Evolutionary conservation across 1,284 basidiomycete genomes (phyloP).

Genomic region (Pseudozyma tsukubaensis): DNA sequence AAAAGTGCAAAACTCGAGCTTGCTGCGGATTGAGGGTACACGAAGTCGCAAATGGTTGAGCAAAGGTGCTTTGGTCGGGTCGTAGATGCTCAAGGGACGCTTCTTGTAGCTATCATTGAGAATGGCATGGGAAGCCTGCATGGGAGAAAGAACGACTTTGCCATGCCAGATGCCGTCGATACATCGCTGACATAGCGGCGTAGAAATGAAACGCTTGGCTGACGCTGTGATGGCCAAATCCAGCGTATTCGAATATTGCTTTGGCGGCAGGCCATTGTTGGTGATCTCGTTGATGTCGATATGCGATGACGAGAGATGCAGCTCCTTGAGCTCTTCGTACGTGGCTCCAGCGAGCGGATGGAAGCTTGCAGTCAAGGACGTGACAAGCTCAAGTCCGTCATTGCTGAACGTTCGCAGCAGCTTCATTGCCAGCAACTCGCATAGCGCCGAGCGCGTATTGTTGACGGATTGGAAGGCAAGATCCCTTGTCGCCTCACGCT

Average conservation of each 20-base stretch:
- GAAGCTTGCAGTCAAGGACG: conserved; percentile 87
- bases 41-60: conserved; percentile 94
- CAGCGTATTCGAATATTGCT: conserved; percentile 54
- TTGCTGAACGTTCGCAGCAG: conserved; percentile 74
- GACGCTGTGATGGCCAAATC: conserved; percentile 61
- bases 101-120: conserved; percentile 85
- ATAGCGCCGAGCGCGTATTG: conserved; percentile 80
- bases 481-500: conserved; percentile 73
- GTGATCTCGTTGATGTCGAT: conserved; percentile 36
- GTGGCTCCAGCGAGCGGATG: conserved; percentile 75
- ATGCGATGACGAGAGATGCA: conserved; percentile 30
- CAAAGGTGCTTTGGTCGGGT: conserved; percentile 88
- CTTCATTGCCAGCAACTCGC: conserved; percentile 88
- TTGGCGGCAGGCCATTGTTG: conserved; percentile 28
- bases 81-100: conserved; percentile 90
- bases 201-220: conserved; percentile 62
- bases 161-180: conserved; percentile 63
- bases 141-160: conserved; percentile 52
- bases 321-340: conserved; percentile 29
- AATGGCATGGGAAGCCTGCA: conserved; percentile 57
- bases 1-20: conserved; percentile 86
- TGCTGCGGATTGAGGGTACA: conserved; percentile 88
- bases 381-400: conserved; percentile 76
- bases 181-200: conserved; percentile 60
- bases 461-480: conserved; percentile 74